Conservation (phyloP, 2,329 filamentous ascomycete species). For the Penicillium sp. region DNA sequence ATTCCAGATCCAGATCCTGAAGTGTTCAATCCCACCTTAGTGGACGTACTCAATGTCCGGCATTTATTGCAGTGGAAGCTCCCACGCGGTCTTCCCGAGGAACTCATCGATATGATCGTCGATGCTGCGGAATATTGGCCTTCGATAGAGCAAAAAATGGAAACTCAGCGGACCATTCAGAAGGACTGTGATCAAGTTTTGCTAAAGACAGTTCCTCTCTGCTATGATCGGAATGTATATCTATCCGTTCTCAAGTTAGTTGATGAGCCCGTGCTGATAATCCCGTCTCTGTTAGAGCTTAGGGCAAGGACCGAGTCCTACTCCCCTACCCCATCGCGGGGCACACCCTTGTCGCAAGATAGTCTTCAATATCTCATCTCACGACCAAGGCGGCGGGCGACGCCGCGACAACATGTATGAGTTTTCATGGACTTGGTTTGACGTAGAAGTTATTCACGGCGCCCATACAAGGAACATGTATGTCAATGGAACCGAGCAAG, state of each 20-base stretch:
- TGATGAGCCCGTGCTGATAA: conserved; percentile 12
- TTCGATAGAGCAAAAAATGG: conserved; percentile 24
- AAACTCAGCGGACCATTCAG: conserved; percentile 22
- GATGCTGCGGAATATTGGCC: conserved; percentile 42
- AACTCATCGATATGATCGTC: conserved; percentile 42
- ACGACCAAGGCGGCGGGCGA: conserved; percentile 36
- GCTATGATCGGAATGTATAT: conserved; percentile 33
- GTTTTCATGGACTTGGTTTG: conserved; percentile 43
- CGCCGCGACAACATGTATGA: conserved; percentile 27
- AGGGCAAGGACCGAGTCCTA: conserved; percentile 18
- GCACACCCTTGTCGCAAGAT: conserved; percentile 43
- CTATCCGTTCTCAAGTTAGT: not conserved
- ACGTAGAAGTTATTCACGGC: conserved; percentile 33
- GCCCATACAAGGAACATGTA: conserved; percentile 26
- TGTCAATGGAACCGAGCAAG: conserved; percentile 14
- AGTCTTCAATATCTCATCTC: conserved; percentile 36
- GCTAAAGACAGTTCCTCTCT: conserved; percentile 39
- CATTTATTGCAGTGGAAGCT: conserved; percentile 34
- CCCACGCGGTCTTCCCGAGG: conserved; percentile 31
- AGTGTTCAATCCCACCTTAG: conserved; percentile 30
- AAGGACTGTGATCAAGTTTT: conserved; percentile 38
- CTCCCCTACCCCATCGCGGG: conserved; percentile 35
- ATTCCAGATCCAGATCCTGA: not conserved
- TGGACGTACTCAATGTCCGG: conserved; percentile 37
- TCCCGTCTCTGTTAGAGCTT: conserved; percentile 11